These are phyloP conservation scores for Zarea fungicola DNA, from an alignment of 2,329 filamentous ascomycete genomes.

Conservation along the genomic window DNA sequence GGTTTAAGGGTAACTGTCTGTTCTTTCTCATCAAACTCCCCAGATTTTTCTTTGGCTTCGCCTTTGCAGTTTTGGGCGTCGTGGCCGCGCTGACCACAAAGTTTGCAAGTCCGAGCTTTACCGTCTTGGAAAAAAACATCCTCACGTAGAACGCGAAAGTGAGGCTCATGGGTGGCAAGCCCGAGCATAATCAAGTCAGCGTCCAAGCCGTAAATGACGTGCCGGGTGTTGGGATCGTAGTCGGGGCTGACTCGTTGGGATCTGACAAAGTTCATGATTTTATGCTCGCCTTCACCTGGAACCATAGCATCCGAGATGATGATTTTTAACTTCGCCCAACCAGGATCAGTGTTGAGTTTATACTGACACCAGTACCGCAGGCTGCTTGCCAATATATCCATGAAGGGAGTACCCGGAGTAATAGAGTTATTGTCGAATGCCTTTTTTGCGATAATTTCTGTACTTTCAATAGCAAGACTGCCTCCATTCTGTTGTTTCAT, in stretches of 20 bases:
- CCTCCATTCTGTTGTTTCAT: constrained; percentile 73
- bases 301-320: constrained; percentile 98
- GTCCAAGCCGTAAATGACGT: constrained; percentile 97
- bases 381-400: constrained; percentile 88
- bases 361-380: constrained; percentile 96
- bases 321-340: constrained; percentile 92
- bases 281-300: constrained; percentile 96
- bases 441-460: constrained; percentile 68
- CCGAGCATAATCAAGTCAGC: constrained; percentile 99
- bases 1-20: constrained; percentile 70
- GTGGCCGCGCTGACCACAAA: constrained; percentile 91
- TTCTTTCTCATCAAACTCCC: constrained; percentile 78
- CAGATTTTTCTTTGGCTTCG: constrained; percentile 69
- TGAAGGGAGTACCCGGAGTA: constrained; percentile 95
- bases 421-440: constrained; percentile 87
- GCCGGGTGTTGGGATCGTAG: constrained; percentile 92
- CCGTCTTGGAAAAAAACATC: constrained; percentile 92
- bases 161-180: constrained; percentile 91
- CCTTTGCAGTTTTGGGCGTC: constrained; percentile 82
- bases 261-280: constrained; percentile 97
- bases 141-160: constrained; percentile 93
- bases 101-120: constrained; percentile 73
- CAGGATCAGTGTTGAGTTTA: constrained; percentile 94
- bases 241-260: constrained; percentile 87
- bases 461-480: constrained; percentile 53